A percentile compares a stretch with the other conserved stretches of the same genome.
Conservation (phyloP, 2,329 filamentous ascomycete genomes). For the Colletotrichum gigasporum region DNA sequence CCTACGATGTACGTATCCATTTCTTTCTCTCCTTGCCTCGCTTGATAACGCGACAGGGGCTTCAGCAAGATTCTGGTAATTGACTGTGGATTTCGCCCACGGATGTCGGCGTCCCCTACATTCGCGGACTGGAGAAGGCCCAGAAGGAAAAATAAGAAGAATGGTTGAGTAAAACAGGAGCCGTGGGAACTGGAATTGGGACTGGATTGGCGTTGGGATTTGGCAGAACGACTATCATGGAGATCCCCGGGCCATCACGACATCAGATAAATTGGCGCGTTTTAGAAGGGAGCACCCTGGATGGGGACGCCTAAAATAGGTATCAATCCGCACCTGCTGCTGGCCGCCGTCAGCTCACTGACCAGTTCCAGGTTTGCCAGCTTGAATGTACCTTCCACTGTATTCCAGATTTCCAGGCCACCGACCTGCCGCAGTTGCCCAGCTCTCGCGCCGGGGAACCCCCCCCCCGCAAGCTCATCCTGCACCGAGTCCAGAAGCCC, state of each 20-base stretch:
- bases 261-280: slow-evolving; percentile 32
- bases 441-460: too few species aligned
- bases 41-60: slow-evolving; percentile 4
- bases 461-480: too few species aligned
- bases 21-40: background rate
- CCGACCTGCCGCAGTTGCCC: too few species aligned
- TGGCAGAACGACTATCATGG: slow-evolving; percentile 8
- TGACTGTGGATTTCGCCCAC: background rate
- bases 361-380: background rate
- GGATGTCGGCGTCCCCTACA: background rate
- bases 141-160: slow-evolving; percentile 1
- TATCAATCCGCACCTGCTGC: background rate
- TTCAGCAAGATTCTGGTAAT: slow-evolving; percentile 15
- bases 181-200: too few species aligned
- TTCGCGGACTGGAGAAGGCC: background rate
- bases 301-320: slow-evolving; percentile 21
- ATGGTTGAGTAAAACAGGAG: too few species aligned
- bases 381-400: background rate
- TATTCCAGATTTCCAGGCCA: background rate
- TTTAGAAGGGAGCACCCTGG: slow-evolving; percentile 27
- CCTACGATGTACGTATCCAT: background rate
- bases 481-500: too few species aligned
- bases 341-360: slow-evolving; percentile 1
- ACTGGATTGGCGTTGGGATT: too few species aligned
- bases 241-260: slow-evolving; percentile 25